Percentiles rank a stretch among this genome's conserved stretches.
Evolutionary conservation across 805 yeast genomes (phyloP).

Genomic region (Kazachstania kunashirensis): DNA sequence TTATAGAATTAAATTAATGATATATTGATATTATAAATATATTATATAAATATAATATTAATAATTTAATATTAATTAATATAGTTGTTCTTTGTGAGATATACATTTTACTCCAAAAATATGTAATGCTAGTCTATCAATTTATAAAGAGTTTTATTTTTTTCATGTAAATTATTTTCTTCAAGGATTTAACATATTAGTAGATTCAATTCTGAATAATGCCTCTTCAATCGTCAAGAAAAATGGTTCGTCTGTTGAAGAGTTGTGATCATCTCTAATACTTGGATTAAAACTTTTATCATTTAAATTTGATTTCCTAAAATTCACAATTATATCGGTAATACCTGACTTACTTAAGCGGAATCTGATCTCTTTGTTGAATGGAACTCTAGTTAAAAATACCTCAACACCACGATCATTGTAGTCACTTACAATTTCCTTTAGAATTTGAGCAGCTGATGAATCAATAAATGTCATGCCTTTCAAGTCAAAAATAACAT

Average conservation of each 20-base stretch:
- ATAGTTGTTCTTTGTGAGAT: background rate
- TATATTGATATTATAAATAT: too few relatives aligned
- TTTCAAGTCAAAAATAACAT: slow-evolving; percentile 63
- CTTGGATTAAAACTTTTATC: too few relatives aligned
- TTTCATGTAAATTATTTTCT: too few relatives aligned
- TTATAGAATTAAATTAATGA: too few relatives aligned
- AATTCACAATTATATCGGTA: slow-evolving; percentile 4
- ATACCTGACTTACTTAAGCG: slow-evolving; percentile 51
- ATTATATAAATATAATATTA: background rate
- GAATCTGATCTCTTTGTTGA: slow-evolving; percentile 37
- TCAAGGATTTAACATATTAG: too few relatives aligned
- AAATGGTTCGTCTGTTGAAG: slow-evolving; percentile 4
- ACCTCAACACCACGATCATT: slow-evolving; percentile 45
- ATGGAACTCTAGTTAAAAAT: slow-evolving; percentile 51
- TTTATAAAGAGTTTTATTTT: too few relatives aligned
- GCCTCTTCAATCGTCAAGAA: slow-evolving; percentile 15
- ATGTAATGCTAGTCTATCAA: too few relatives aligned
- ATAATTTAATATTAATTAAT: background rate
- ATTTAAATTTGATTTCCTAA: background rate
- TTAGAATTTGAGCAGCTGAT: slow-evolving; percentile 63
- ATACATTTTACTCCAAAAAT: background rate
- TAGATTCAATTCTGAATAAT: slow-evolving; percentile 4
- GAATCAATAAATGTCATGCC: slow-evolving; percentile 80
- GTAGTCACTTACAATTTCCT: slow-evolving; percentile 51
- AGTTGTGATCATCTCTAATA: too few relatives aligned